These are phyloP conservation scores for Ceratocystis lukuohia DNA, from an alignment of 2,329 filamentous ascomycete genomes.

Conservation along the genomic window DNA sequence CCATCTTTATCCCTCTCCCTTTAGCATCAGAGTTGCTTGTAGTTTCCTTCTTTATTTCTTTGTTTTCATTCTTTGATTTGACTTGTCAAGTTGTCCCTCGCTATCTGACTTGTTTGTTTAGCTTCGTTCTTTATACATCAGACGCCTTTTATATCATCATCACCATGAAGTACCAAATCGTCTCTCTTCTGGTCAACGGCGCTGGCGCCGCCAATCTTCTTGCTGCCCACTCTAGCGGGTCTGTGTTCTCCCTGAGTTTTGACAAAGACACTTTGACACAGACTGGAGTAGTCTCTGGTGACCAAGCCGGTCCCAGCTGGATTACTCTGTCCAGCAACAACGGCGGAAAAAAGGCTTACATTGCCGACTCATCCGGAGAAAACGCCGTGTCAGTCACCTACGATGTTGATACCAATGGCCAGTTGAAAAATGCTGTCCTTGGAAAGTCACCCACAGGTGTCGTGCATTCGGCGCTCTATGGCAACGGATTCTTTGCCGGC, in stretches of 20 bases:
- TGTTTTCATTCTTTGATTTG: background rate
- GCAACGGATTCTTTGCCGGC: slow-evolving; percentile 31
- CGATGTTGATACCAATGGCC: slow-evolving; percentile 25
- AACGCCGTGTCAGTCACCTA: slow-evolving; percentile 24
- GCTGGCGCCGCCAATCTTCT: slow-evolving; percentile 20
- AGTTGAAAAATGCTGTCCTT: slow-evolving; percentile 22
- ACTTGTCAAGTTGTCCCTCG: background rate
- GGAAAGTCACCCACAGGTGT: slow-evolving; percentile 28
- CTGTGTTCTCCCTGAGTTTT: slow-evolving; percentile 20
- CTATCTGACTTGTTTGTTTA: background rate
- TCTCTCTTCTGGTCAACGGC: slow-evolving; percentile 16
- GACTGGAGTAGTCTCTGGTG: slow-evolving; percentile 19
- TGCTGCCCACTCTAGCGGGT: slow-evolving; percentile 21
- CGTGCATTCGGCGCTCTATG: slow-evolving; percentile 32
- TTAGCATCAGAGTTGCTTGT: background rate
- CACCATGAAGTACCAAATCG: slow-evolving; percentile 15
- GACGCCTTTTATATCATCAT: background rate
- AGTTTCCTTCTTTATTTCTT: background rate
- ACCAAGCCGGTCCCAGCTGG: slow-evolving; percentile 21
- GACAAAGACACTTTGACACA: slow-evolving; percentile 16
- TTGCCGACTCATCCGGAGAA: slow-evolving; percentile 25
- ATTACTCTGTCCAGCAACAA: slow-evolving; percentile 18
- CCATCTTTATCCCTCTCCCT: background rate
- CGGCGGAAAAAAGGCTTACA: slow-evolving; percentile 20
- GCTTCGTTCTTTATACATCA: background rate